Conservation (phyloP, 2,329 filamentous ascomycete species). For the Plectosphaerella cucumerina region DNA sequence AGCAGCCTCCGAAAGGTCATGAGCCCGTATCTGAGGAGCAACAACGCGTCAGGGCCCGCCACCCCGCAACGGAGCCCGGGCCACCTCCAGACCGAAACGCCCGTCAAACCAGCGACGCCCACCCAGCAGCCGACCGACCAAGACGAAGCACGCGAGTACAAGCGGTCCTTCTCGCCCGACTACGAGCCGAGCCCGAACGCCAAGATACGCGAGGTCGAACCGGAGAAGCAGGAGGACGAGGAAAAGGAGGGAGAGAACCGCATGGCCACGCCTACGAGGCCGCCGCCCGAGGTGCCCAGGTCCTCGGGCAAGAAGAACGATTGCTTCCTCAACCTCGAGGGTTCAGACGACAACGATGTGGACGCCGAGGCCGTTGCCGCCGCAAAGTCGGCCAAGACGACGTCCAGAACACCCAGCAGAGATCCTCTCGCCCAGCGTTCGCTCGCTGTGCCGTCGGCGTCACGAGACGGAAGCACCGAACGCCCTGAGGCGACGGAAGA, state of each 20-base stretch:
- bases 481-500: background rate
- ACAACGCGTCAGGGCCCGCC: background rate
- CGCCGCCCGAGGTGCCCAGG: constrained; percentile 25
- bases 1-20: constrained; percentile 83
- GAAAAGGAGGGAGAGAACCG: constrained; percentile 22
- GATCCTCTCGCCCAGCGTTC: background rate
- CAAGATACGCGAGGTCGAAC: constrained; percentile 62
- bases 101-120: background rate
- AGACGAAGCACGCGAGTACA: constrained; percentile 28
- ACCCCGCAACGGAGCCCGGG: background rate
- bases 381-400: constrained; percentile 5
- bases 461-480: constrained; percentile 1
- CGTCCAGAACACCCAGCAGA: constrained; percentile 8
- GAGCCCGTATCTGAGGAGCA: constrained; percentile 67
- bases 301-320: constrained; percentile 31
- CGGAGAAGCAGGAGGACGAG: constrained; percentile 30
- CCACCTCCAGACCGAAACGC: background rate
- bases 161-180: constrained; percentile 67
- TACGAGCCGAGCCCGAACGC: constrained; percentile 70
- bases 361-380: constrained; percentile 13
- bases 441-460: background rate
- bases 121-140: constrained; percentile 9
- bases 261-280: constrained; percentile 26
- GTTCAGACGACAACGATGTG: constrained; percentile 42
- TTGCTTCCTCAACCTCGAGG: constrained; percentile 48